These are phyloP conservation scores for Leccinum discolor DNA, from an alignment of 1,284 basidiomycete genomes.

Conservation along the genomic window DNA sequence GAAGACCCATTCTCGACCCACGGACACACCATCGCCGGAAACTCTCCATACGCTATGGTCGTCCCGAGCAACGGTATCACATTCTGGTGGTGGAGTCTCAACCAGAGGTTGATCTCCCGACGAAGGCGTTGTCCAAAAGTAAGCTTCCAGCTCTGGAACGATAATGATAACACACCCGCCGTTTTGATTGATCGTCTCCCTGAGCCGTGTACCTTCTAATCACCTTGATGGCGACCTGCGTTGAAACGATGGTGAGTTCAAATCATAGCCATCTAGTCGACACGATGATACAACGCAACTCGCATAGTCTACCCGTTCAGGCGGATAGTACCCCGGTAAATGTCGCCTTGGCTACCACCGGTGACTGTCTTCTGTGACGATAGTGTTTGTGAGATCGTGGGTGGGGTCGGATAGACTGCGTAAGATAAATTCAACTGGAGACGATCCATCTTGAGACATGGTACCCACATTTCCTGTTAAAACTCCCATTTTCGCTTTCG, in stretches of 20 bases:
- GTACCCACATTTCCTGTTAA: constrained; percentile 18
- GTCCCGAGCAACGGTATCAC: constrained; percentile 27
- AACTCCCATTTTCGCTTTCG: constrained; percentile 8
- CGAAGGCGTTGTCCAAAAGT: constrained; percentile 21
- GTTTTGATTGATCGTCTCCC: constrained; percentile 16
- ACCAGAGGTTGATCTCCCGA: constrained; percentile 27
- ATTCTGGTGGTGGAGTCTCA: constrained; percentile 22
- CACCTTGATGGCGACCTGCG: constrained; percentile 25
- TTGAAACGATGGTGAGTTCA: constrained; percentile 1
- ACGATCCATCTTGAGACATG: not conserved
- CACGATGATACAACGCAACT: constrained; percentile 16
- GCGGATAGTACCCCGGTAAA: constrained; percentile 19
- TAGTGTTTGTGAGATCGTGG: constrained; percentile 17
- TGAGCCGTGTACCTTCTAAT: constrained; percentile 22
- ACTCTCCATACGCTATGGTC: constrained; percentile 23
- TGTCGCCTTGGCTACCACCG: constrained; percentile 21
- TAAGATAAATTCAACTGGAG: constrained; percentile 1
- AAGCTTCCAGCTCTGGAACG: not conserved
- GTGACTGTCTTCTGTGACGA: constrained; percentile 16
- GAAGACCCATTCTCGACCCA: constrained; percentile 29
- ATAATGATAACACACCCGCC: not conserved
- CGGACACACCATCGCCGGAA: constrained; percentile 28
- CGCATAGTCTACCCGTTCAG: constrained; percentile 14
- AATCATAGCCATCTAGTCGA: not conserved
- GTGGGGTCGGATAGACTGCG: constrained; percentile 15